Evolutionary conservation across 2,329 filamentous ascomycete species (phyloP).

Genomic region (Thelonectria olida): DNA sequence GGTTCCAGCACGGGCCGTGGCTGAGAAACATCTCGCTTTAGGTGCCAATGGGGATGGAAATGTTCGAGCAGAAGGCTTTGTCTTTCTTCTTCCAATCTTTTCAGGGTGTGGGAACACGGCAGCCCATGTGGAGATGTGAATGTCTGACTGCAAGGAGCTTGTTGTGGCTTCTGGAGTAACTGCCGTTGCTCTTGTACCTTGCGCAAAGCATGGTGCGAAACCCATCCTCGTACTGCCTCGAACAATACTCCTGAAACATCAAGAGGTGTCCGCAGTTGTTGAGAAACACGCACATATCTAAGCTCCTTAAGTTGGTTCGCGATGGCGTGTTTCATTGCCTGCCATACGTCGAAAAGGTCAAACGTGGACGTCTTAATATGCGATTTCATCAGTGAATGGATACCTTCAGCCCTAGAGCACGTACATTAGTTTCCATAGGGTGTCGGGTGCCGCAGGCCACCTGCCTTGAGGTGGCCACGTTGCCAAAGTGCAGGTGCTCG

Average conservation of each 20-base stretch:
- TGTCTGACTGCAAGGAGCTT: neutral
- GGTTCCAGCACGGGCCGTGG: neutral
- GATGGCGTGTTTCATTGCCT: no score
- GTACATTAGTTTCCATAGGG: neutral
- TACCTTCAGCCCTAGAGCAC: no score
- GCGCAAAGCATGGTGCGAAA: neutral
- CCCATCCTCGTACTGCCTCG: neutral
- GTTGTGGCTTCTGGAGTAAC: neutral
- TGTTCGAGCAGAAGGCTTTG: neutral
- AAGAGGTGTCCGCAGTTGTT: neutral
- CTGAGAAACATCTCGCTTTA: neutral
- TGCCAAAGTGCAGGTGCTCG: neutral
- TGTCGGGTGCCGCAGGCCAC: no score
- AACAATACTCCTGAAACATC: slow-evolving; percentile 1
- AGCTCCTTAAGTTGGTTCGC: no score
- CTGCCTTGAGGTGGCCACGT: neutral
- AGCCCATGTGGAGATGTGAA: neutral
- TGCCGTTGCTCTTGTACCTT: neutral
- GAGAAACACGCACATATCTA: neutral
- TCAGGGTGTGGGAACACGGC: neutral
- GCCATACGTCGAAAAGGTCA: no score
- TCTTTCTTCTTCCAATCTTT: neutral
- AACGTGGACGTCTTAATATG: no score
- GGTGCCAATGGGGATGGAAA: neutral
- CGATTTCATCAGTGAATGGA: no score